phyloP scores from a whole-genome alignment of 192 early-diverging fungal genomes.

The Gamsiella multidivaricata region DNA sequence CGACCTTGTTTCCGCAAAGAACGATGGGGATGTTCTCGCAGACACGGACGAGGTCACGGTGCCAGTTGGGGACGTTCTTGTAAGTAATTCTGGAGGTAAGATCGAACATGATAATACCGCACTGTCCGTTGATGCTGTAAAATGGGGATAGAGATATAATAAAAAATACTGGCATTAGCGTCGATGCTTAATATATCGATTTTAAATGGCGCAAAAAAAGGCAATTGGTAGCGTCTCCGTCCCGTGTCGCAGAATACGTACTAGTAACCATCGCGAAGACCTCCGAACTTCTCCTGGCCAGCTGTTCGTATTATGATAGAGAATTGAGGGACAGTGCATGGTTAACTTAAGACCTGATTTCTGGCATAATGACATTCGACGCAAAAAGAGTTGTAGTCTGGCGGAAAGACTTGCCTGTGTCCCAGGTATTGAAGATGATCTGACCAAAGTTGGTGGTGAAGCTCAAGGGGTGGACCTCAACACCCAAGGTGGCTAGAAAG shows the following conservation, averaged over 20 bases:
- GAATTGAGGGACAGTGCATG: not conserved
- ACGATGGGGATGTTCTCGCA: slow-evolving; percentile 99
- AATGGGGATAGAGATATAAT: not conserved
- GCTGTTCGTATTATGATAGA: slow-evolving; percentile 56
- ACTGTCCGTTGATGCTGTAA: slow-evolving; percentile 92
- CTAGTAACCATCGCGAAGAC: slow-evolving; percentile 99
- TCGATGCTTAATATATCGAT: no score
- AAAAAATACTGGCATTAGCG: not conserved
- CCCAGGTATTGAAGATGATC: slow-evolving; percentile 99
- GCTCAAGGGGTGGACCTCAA: slow-evolving; percentile 96
- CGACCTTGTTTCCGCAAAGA: slow-evolving; percentile 99
- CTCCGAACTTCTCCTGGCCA: slow-evolving; percentile 99
- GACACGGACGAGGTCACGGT: slow-evolving; percentile 97
- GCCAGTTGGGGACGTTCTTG: slow-evolving; percentile 99
- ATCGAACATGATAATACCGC: slow-evolving; percentile 99
- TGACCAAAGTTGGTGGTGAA: slow-evolving; percentile 98
- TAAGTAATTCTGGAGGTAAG: slow-evolving; percentile 99
- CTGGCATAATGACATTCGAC: not conserved
- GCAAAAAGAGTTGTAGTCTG: not conserved
- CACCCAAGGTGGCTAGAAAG: slow-evolving; percentile 92
- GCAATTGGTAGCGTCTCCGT: no score
- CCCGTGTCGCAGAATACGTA: slow-evolving; percentile 61
- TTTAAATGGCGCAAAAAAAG: no score
- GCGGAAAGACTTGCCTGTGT: slow-evolving; percentile 67
- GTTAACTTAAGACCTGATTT: no score